A percentile compares a stretch with the other conserved stretches of the same genome.
Conservation (phyloP, 192 early-diverging fungal genomes). For the Linnemannia exigua region DNA sequence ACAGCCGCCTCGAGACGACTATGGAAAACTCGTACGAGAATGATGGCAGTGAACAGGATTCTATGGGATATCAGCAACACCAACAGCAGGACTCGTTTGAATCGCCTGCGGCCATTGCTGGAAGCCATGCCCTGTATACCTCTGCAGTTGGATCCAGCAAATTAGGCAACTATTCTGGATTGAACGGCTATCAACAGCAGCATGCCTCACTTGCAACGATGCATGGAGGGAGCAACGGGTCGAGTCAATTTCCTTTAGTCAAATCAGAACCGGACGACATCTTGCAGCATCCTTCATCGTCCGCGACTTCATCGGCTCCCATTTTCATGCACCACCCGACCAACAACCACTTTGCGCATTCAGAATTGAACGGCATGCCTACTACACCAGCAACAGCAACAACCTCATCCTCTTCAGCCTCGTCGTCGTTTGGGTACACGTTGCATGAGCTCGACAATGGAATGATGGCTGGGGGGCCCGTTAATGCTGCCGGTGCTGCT, state of each 20-base stretch:
- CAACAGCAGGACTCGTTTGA: neutral
- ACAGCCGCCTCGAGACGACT: constrained; percentile 38
- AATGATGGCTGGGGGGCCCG: neutral
- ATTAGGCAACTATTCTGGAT: neutral
- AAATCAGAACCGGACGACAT: neutral
- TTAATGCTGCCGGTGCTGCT: neutral
- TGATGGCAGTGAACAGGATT: constrained; percentile 4
- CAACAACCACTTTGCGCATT: constrained; percentile 20
- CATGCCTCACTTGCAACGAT: neutral
- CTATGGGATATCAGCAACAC: neutral
- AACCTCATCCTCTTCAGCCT: constrained; percentile 7
- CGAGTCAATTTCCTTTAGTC: neutral
- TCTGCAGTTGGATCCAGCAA: neutral
- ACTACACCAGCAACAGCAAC: constrained; percentile 30
- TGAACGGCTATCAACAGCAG: neutral
- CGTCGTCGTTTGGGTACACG: constrained; percentile 37
- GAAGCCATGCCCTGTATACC: neutral
- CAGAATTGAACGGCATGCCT: constrained; percentile 8
- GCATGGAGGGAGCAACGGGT: neutral
- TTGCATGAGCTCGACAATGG: constrained; percentile 17
- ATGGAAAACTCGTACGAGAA: constrained; percentile 28
- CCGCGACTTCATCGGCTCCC: neutral
- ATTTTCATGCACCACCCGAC: constrained; percentile 19
- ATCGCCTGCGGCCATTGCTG: neutral
- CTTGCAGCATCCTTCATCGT: neutral